Evolutionary conservation across 1,284 basidiomycete species (phyloP), one percentile per base, ranked within the genome.

Genomic region (Leccinum olivaceoglutinosum): DNA sequence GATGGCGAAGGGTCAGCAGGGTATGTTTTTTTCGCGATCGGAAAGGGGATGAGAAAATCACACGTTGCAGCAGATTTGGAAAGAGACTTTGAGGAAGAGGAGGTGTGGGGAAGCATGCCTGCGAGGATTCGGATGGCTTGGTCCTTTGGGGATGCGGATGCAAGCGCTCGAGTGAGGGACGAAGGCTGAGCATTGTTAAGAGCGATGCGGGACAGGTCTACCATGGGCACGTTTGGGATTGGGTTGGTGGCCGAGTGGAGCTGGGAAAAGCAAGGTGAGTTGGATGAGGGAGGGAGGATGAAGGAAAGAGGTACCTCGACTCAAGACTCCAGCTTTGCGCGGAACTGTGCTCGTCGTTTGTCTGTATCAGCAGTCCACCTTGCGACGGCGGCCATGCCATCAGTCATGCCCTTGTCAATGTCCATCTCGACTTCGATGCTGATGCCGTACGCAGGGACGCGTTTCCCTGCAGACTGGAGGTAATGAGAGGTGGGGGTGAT

Each of bases 341-440:
- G 79, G 63, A 92, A 81, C 62, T 83, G 77, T 63, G 79, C 77
- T 64, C 85, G 81, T 60, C 90, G 84, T 44, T 77, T 76, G 62
- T 89, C 88, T 34, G 82, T 77, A 56, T 80, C 84, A 51, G 87
- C 83, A 3, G 91, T 92, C 90, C 90, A 93, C 63, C 89, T 84
- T 60, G 91, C 91, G 58, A 93, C 88, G 38, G 90, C 88, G 60
- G 89, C 89, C 86, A 93, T 92, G 7, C 90, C 90, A 58, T 83
- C 85, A 18, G 78, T 78, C 86, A 89, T 87, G 65, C 83, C 86
- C 75, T 88, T 89, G 74, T 91, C 88, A 61, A 91, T 84, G 68
- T 92, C 85, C 78, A 91, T 88, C 70, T 92, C 89, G 36, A 92
- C 89, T 74, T 93, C 89, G 61, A 93, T 90, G 3, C 91, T 91